Evolutionary conservation across 331 rosid genomes (phyloP).

Genomic region (Acacia concinna): DNA sequence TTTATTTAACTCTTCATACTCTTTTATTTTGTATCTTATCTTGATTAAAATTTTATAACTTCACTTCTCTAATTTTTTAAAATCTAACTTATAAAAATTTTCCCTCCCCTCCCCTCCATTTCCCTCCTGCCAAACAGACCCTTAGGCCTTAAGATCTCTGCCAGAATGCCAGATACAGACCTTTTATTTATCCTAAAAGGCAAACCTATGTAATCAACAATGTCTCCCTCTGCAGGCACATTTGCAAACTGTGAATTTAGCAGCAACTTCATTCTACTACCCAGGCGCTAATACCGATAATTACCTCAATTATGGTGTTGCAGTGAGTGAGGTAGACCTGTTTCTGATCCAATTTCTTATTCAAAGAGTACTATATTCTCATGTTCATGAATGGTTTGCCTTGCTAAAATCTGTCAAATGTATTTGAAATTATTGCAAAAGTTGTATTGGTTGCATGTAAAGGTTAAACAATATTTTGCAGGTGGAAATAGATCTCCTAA

Average conservation of each 20-base stretch:
- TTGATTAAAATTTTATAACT: too few relatives aligned
- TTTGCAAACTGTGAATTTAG: conserved; percentile 58
- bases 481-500: conserved; percentile 86
- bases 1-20: too few relatives aligned
- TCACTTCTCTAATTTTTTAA: too few relatives aligned
- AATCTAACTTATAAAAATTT: too few relatives aligned
- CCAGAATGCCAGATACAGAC: too few relatives aligned
- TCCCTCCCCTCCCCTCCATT: too few relatives aligned
- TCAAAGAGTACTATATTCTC: neutral
- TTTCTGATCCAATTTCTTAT: neutral
- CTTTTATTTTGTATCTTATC: too few relatives aligned
- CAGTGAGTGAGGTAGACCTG: conserved; percentile 77
- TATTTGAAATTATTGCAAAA: conserved; percentile 12
- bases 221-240: conserved; percentile 55
- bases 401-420: too few relatives aligned
- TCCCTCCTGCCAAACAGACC: too few relatives aligned
- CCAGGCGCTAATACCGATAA: conserved; percentile 41
- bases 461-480: conserved; percentile 32
- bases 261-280: conserved; percentile 58
- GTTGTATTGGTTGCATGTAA: conserved; percentile 6
- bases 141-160: too few relatives aligned
- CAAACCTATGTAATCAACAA: neutral
- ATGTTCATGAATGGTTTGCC: too few relatives aligned
- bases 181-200: too few relatives aligned
- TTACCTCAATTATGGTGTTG: conserved; percentile 84